A percentile compares a stretch with the other conserved stretches of the same genome.
Evolutionary conservation across 768 basidiomycete genomes (phyloP).

Genomic region (Macrocybe gigantea): DNA sequence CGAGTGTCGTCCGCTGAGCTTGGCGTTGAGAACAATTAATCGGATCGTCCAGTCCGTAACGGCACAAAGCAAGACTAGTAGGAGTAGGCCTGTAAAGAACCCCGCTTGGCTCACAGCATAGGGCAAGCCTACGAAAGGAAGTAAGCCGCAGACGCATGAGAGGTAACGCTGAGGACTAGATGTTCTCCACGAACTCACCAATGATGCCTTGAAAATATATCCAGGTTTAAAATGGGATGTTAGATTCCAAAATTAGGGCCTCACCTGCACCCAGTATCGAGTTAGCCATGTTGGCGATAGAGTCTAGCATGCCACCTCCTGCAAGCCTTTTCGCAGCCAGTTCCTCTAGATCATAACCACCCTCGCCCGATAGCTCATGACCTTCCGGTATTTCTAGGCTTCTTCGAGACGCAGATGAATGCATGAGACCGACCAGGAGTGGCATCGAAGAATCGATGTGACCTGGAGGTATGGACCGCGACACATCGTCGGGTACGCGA

Average conservation of each 20-base stretch:
- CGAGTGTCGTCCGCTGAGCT: slow-evolving; percentile 86
- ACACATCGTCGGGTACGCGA: slow-evolving; percentile 19
- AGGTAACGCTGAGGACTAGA: too few relatives aligned
- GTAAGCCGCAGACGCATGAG: slow-evolving; percentile 2
- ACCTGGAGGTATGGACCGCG: slow-evolving; percentile 25
- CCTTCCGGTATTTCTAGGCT: slow-evolving; percentile 48
- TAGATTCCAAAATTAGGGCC: slow-evolving; percentile 12
- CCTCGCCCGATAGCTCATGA: slow-evolving; percentile 23
- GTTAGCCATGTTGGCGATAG: slow-evolving; percentile 92
- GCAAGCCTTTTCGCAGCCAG: slow-evolving; percentile 59
- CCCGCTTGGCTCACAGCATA: slow-evolving; percentile 95
- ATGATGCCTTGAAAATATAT: slow-evolving; percentile 17
- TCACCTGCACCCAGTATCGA: slow-evolving; percentile 90
- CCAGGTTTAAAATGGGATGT: slow-evolving; percentile 8
- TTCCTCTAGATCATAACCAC: slow-evolving; percentile 61
- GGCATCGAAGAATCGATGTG: slow-evolving; percentile 58
- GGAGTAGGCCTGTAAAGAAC: slow-evolving; percentile 80
- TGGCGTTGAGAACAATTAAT: slow-evolving; percentile 92
- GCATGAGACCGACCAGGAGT: slow-evolving; percentile 74
- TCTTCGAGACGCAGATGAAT: slow-evolving; percentile 52
- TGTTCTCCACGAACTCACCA: slow-evolving; percentile 4
- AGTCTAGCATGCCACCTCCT: slow-evolving; percentile 74
- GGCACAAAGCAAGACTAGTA: slow-evolving; percentile 72
- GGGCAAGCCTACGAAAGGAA: slow-evolving; percentile 60
- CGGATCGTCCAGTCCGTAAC: slow-evolving; percentile 99